A percentile compares a stretch with the other conserved stretches of the same genome.
Evolutionary conservation across 495 filamentous ascomycete genomes (phyloP).

Genomic region (Thozetella sp.): DNA sequence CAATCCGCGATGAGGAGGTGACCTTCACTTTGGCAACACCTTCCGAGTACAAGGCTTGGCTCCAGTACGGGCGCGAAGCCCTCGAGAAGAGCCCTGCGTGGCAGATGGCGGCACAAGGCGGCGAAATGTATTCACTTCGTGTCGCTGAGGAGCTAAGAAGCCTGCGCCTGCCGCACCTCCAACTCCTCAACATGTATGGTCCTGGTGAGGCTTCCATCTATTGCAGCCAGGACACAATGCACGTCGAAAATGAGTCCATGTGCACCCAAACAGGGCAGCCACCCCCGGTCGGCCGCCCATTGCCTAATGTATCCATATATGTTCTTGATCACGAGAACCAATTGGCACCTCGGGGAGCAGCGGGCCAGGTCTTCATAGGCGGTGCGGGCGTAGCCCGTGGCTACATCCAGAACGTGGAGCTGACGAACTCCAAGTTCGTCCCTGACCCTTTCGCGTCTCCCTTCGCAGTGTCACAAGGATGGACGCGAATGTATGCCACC

Average conservation of each 20-base stretch:
- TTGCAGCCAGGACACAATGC: not conserved
- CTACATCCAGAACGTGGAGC: conserved; percentile 13
- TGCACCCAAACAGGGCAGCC: not conserved
- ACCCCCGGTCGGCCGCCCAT: not conserved
- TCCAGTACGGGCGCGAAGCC: conserved; percentile 3
- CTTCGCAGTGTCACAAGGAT: conserved; percentile 31
- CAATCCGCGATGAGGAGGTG: conserved; percentile 10
- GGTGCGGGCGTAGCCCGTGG: conserved; percentile 18
- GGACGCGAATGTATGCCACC: conserved; percentile 33
- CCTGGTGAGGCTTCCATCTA: conserved; percentile 13
- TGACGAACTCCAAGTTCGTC: conserved; percentile 20
- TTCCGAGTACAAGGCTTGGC: conserved; percentile 12
- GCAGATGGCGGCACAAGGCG: conserved; percentile 9
- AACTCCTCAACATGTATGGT: conserved; percentile 19
- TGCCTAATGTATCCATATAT: conserved; percentile 30
- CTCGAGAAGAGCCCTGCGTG: not conserved
- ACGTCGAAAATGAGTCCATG: not conserved
- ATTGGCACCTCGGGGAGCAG: conserved; percentile 26
- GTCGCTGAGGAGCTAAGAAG: not conserved
- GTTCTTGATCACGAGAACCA: conserved; percentile 35
- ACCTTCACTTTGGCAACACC: conserved; percentile 15
- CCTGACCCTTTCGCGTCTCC: conserved; percentile 16
- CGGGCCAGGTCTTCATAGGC: conserved; percentile 21
- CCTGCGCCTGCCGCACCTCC: conserved; percentile 4
- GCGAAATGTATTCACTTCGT: not conserved